Base-by-base conservation (phyloP, 2,329 filamentous ascomycete species). In the Stagonosporopsis vannaccii region DNA sequence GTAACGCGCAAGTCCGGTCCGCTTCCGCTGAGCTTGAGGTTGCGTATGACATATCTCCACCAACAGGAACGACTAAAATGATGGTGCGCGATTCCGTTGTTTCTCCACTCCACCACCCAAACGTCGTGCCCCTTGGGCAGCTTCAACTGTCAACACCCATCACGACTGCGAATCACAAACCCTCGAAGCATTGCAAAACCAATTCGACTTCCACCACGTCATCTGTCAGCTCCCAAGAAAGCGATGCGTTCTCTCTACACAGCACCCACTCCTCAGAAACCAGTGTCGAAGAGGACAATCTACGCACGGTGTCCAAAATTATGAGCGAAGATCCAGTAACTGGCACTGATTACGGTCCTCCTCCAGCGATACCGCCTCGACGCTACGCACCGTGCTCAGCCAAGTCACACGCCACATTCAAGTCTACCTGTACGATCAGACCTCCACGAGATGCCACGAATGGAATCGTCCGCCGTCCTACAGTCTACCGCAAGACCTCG, bases 231-330 rank as follows among this genome's bases (percentile, higher is more conserved):
- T 75, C 72, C 1, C 63, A 61, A 26, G 71, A 70, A 20, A 74
- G 74, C 51, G 74, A 77, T 50, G 66, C 71, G 17, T 75, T 71
- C 8, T 79, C 78, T 7, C 59, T 65, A 26, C 74, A 77, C 59
- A 80, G 77, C 62, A 65, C 60, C 40, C 64, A 63, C 15, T 77
- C 75, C n/a, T 79, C 77, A 9, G 62, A 71, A 59, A 77, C 76
- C 8, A 79, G 76, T 53, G 54, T 73, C 9, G 76, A 78, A 66
- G 54, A 66, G 56, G 62, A 76, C 58, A 47, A 60, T 62, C 32
- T 58, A 23, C 55, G 15, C 44, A 56, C 48, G 47, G 36, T 44
- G 52, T 13, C 44, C 35, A 53, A 52, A 15, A 11, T n/a, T 49
- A 59, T 49, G 43, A 58, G 35, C 33, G 52, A 11, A 47, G 44